A percentile compares a stretch with the other conserved stretches of the same genome.
phyloP scores from a whole-genome alignment of 2,329 filamentous ascomycete species.

The Talaromyces sp. region DNA sequence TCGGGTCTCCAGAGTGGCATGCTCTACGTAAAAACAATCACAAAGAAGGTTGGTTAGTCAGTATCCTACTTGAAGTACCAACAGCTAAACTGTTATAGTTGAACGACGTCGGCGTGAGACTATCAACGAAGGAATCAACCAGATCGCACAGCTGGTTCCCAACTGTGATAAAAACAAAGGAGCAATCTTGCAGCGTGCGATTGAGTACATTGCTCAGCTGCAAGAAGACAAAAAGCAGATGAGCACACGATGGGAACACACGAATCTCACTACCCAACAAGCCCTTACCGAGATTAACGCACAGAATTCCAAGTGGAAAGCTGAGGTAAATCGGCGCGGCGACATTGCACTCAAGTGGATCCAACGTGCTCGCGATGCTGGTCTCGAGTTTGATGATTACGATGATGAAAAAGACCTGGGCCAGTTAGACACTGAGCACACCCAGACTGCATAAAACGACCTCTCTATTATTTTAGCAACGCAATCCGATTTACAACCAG shows the following conservation, averaged over 20 bases:
- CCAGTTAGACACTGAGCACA: conserved; percentile 30
- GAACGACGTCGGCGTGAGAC: conserved; percentile 94
- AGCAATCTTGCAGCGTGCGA: conserved; percentile 86
- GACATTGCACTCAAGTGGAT: conserved; percentile 55
- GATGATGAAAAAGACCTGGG: conserved; percentile 38
- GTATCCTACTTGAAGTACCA: conserved; percentile 12
- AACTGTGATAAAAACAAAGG: conserved; percentile 99
- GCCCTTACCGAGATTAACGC: conserved; percentile 77
- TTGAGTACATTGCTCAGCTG: conserved; percentile 88
- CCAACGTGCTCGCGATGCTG: conserved; percentile 40
- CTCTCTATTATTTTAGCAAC: not conserved
- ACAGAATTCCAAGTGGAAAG: conserved; percentile 92
- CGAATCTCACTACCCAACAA: conserved; percentile 39
- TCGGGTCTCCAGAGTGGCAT: conserved; percentile 98
- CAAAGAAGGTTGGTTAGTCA: conserved; percentile 74
- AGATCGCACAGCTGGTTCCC: conserved; percentile 94
- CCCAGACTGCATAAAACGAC: conserved; percentile 7
- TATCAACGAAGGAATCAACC: conserved; percentile 98
- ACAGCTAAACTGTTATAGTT: conserved; percentile 50
- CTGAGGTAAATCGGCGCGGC: conserved; percentile 78
- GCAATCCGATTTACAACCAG: not conserved
- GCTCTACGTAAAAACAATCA: conserved; percentile 96
- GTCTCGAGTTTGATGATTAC: conserved; percentile 45
- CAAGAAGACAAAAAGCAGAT: conserved; percentile 41
- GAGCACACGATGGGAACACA: conserved; percentile 36